A percentile compares a stretch with the other conserved stretches of the same genome.
Evolutionary conservation across 169 alveolate genomes (phyloP).

Genomic region (Plasmodium yoelii): DNA sequence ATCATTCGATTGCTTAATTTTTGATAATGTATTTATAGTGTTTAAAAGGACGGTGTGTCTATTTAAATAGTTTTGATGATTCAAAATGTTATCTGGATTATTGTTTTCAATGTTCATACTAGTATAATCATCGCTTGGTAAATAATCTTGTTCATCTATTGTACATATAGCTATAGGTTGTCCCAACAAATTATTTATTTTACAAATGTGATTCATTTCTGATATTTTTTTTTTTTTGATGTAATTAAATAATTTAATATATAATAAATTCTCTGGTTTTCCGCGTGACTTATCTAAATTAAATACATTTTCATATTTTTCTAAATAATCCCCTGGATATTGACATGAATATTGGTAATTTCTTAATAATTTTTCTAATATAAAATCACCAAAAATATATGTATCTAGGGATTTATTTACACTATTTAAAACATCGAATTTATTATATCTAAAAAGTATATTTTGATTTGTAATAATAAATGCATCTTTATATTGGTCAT

Average conservation of each 20-base stretch:
- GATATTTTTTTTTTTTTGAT: slow-evolving; percentile 66
- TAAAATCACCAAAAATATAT: slow-evolving; percentile 63
- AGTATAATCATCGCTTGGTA: neutral
- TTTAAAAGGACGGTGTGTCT: neutral
- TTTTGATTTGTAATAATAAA: slow-evolving; percentile 56
- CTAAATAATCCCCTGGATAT: slow-evolving; percentile 70
- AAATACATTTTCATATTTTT: slow-evolving; percentile 68
- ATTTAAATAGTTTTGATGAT: neutral
- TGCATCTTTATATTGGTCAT: slow-evolving; percentile 49
- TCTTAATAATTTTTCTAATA: slow-evolving; percentile 46
- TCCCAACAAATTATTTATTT: slow-evolving; percentile 65
- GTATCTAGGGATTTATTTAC: slow-evolving; percentile 72
- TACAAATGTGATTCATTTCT: slow-evolving; percentile 68
- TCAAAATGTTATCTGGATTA: neutral
- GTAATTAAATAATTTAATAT: slow-evolving; percentile 61
- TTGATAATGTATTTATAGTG: slow-evolving; percentile 16
- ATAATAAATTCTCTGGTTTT: slow-evolving; percentile 30
- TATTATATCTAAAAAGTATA: slow-evolving; percentile 45
- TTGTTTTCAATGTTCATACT: neutral
- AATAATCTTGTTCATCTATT: slow-evolving; percentile 11
- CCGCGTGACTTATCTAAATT: slow-evolving; percentile 22
- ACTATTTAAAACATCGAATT: slow-evolving; percentile 34
- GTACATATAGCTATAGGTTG: slow-evolving; percentile 76
- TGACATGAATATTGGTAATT: slow-evolving; percentile 71
- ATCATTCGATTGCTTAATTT: neutral